These are phyloP conservation scores for Colletotrichum musicola DNA, from an alignment of 2,329 filamentous ascomycete genomes.

Conservation along the genomic window DNA sequence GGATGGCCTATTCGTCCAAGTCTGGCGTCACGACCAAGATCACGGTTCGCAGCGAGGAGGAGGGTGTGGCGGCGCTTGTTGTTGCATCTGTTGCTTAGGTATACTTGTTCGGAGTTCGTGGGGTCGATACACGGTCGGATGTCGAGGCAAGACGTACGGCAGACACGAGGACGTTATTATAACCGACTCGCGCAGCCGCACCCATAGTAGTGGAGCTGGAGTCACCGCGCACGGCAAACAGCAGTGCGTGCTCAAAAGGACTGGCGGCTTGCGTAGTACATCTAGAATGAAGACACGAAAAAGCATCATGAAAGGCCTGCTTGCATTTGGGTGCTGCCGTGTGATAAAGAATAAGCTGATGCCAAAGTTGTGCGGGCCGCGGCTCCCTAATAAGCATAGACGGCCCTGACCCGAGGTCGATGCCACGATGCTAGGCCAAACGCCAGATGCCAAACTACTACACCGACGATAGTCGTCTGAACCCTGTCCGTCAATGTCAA, in stretches of 20 bases:
- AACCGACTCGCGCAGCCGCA: conserved; percentile 23
- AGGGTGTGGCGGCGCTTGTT: conserved; percentile 86
- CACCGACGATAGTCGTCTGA: not conserved
- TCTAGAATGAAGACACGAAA: conserved; percentile 39
- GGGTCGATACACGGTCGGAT: conserved; percentile 37
- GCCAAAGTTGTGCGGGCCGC: no score
- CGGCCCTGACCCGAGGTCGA: not conserved
- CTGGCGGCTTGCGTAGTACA: conserved; percentile 35
- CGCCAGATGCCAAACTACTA: not conserved
- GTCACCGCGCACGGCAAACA: conserved; percentile 11
- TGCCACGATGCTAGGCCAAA: not conserved
- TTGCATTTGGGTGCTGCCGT: not conserved
- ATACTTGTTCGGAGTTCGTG: conserved; percentile 38
- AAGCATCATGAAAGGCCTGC: conserved; percentile 21
- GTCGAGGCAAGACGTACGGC: conserved; percentile 32
- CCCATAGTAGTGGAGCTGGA: conserved; percentile 16
- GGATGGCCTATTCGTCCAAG: conserved; percentile 95
- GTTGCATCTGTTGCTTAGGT: conserved; percentile 84
- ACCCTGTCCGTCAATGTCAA: conserved; percentile 20
- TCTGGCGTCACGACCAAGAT: conserved; percentile 97
- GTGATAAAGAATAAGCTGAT: not conserved
- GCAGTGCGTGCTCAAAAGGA: conserved; percentile 28
- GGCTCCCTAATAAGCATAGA: no score
- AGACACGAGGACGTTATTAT: conserved; percentile 31
- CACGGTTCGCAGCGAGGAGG: conserved; percentile 90